phyloP scores from a whole-genome alignment of 1,139 yeast genomes.

The Pichia cactophila region DNA sequence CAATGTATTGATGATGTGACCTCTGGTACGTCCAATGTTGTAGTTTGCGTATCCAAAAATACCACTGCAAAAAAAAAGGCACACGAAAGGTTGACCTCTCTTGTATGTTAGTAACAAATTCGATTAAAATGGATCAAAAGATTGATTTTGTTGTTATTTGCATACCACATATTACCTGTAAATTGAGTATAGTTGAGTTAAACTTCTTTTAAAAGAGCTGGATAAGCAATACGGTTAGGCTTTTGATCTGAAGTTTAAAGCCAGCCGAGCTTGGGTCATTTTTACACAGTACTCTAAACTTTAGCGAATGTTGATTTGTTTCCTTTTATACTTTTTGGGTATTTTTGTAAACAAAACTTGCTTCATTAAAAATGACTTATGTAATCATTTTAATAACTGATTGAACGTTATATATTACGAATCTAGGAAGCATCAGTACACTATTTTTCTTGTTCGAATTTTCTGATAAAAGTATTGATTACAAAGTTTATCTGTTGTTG shows the following conservation, averaged over 20 bases:
- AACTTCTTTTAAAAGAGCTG: no score
- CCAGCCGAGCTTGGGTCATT: neutral
- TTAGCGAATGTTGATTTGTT: neutral
- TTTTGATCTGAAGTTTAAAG: neutral
- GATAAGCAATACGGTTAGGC: neutral
- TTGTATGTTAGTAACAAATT: neutral
- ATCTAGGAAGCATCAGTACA: no score
- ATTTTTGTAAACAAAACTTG: neutral
- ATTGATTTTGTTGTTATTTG: no score
- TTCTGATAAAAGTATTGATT: no score
- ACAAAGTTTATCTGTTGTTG: no score
- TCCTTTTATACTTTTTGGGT: neutral
- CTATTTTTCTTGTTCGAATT: no score
- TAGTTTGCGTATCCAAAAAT: constrained; percentile 97
- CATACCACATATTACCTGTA: neutral
- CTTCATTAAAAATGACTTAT: no score
- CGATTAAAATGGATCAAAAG: no score
- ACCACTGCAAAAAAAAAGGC: constrained; percentile 45
- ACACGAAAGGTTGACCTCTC: neutral
- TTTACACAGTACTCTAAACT: neutral
- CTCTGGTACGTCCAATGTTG: constrained; percentile 84
- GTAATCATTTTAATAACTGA: neutral
- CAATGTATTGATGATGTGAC: constrained; percentile 82
- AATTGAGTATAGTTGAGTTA: neutral
- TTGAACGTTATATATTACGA: no score